These are phyloP conservation scores for Meyerozyma athensensis DNA, from an alignment of 1,139 yeast genomes.

Conservation along the genomic window DNA sequence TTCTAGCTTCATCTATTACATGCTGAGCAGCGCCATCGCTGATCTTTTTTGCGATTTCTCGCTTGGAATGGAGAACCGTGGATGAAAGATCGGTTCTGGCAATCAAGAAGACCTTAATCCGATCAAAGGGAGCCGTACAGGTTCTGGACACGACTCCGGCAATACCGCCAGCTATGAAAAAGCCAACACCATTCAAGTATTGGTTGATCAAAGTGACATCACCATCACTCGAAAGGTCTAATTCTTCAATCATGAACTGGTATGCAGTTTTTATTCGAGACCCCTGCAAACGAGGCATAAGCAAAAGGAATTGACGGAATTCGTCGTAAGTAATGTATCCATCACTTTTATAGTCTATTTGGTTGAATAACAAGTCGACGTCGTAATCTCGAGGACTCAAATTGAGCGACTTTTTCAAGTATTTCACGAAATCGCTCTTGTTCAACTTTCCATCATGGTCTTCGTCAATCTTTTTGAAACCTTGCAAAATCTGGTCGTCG, in stretches of 20 bases:
- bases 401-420: constrained; percentile 52
- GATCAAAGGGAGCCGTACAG: constrained; percentile 94
- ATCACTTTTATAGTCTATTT: constrained; percentile 55
- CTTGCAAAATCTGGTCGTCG: constrained; percentile 63
- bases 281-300: constrained; percentile 73
- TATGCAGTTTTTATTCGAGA: constrained; percentile 78
- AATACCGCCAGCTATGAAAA: constrained; percentile 88
- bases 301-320: constrained; percentile 74
- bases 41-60: constrained; percentile 42
- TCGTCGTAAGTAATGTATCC: constrained; percentile 80
- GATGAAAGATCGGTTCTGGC: constrained; percentile 84
- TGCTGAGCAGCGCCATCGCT: constrained; percentile 32
- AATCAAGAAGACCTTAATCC: constrained; percentile 87
- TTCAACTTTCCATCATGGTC: constrained; percentile 74
- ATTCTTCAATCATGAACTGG: constrained; percentile 71
- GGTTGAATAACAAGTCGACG: constrained; percentile 55
- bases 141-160: constrained; percentile 98
- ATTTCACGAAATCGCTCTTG: constrained; percentile 60
- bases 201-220: constrained; percentile 83
- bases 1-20: constrained; percentile 34
- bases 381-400: constrained; percentile 49
- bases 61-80: constrained; percentile 57
- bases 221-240: constrained; percentile 83
- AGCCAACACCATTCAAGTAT: constrained; percentile 79
- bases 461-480: constrained; percentile 66